Base-by-base conservation (phyloP, 805 yeast species). In the Phaffomyces thermotolerans region DNA sequence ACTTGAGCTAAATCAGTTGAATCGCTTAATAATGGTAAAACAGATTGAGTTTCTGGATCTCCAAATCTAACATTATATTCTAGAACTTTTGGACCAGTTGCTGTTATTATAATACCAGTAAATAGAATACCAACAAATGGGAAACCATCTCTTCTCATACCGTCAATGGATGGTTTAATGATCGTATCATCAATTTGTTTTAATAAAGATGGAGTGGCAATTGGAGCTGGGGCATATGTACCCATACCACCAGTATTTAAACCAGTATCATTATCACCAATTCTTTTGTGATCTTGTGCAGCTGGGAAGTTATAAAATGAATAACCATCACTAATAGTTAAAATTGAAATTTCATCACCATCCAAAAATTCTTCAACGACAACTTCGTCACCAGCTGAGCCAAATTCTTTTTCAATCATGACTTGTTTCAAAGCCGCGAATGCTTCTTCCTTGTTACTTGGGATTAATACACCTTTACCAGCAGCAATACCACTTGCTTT, bases 191-290 rank as follows among this genome's bases (percentile, higher is more conserved):
- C 79, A 60, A 93, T 89, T 64, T 79, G 72, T 48, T 73, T 68
- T 56, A 90, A 65, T 32, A 93, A 62, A 22, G 75, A 72, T 2
- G 87, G 80, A 17, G 97, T 87, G 17, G 95, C 98, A 50, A 88
- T 73, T 44, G 99, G 99, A 10, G 98, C 95, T 29, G 99, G 99
- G 8, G 98, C 93, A 60, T 93, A 93, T 8, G 98, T 95, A 51
- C 99, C 99, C 99, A 93, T 93, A 51, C 99, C 99, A 54, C 99
- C 99, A 33, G 99, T 93, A 69, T 93, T 93, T 50, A 91, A 74
- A 23, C 99, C 99, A 34, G 79, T 71, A 64, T 93, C 99, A 48
- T 90, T 90, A 58, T 95, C 87, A 44, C 95, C 95, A 53, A 84
- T 76, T 64, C 99, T 81, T 71, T 93, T 93, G 69, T 93, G 99